Percentiles rank a stretch among this genome's conserved stretches.
Evolutionary conservation across 805 yeast species (phyloP).

Genomic region (Candida tallmaniae): DNA sequence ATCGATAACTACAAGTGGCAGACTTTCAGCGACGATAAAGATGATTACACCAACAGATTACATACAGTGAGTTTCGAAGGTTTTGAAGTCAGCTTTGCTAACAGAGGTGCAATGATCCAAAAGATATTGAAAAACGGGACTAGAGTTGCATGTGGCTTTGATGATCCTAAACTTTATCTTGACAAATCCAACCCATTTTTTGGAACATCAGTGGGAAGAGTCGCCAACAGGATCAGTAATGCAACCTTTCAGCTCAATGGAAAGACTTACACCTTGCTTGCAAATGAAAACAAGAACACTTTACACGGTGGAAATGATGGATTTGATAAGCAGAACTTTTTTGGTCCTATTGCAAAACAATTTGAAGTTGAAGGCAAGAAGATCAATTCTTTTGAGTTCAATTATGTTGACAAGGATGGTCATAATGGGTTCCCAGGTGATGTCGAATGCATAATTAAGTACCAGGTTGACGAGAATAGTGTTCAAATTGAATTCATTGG

Average conservation of each 20-base stretch:
- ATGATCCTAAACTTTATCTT: slow-evolving; percentile 25
- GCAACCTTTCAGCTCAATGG: slow-evolving; percentile 43
- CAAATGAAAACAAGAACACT: slow-evolving; percentile 37
- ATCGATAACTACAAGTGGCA: slow-evolving; percentile 31
- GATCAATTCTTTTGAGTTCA: slow-evolving; percentile 26
- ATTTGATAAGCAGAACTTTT: slow-evolving; percentile 45
- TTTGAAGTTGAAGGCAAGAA: slow-evolving; percentile 23
- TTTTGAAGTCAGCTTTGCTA: slow-evolving; percentile 39
- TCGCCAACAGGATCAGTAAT: slow-evolving; percentile 53
- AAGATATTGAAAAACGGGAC: slow-evolving; percentile 35
- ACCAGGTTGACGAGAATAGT: slow-evolving; percentile 35
- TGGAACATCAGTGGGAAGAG: slow-evolving; percentile 64
- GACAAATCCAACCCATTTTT: slow-evolving; percentile 43
- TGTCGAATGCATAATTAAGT: slow-evolving; percentile 42
- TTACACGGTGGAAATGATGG: slow-evolving; percentile 56
- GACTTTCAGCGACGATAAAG: slow-evolving; percentile 17
- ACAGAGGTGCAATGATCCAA: slow-evolving; percentile 50
- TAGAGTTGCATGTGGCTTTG: slow-evolving; percentile 37
- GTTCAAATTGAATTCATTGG: slow-evolving; percentile 45
- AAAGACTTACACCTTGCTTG: slow-evolving; percentile 34
- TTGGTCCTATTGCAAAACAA: slow-evolving; percentile 49
- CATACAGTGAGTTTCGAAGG: slow-evolving; percentile 31
- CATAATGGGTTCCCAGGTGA: slow-evolving; percentile 61
- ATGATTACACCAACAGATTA: slow-evolving; percentile 27
- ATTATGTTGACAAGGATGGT: slow-evolving; percentile 41